phyloP scores from a whole-genome alignment of 148 eudicot genomes.

The Rhododendron molle region DNA sequence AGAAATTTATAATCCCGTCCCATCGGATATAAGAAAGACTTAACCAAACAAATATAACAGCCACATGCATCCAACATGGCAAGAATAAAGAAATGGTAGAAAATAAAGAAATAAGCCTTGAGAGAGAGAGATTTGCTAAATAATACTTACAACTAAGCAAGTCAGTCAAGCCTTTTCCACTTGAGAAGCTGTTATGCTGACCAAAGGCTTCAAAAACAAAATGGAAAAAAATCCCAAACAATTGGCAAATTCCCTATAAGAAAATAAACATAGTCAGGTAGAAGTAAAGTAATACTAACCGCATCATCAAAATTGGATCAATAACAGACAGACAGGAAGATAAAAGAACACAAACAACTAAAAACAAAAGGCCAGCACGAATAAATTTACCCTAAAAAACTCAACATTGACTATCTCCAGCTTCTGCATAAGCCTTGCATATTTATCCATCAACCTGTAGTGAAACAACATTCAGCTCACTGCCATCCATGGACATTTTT shows the following conservation, averaged over 20 bases:
- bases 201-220: slow-evolving; percentile 78
- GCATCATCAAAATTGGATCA: not conserved
- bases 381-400: slow-evolving; percentile 64
- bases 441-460: slow-evolving; percentile 89
- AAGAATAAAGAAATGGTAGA: not conserved
- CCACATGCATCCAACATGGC: slow-evolving; percentile 8
- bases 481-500: slow-evolving; percentile 5
- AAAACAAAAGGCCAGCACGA: not conserved
- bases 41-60: not conserved
- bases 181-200: slow-evolving; percentile 46
- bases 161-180: slow-evolving; percentile 53
- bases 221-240: slow-evolving; percentile 87
- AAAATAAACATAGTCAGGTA: slow-evolving; percentile 11
- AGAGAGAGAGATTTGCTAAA: not conserved
- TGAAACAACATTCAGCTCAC: slow-evolving; percentile 22
- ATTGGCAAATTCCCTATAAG: slow-evolving; percentile 79
- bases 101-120: not conserved
- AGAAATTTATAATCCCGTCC: slow-evolving; percentile 1
- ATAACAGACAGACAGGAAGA: slow-evolving; percentile 8
- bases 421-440: slow-evolving; percentile 95
- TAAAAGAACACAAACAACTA: not conserved
- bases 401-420: slow-evolving; percentile 79
- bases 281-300: slow-evolving; percentile 2
- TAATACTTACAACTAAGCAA: slow-evolving; percentile 61
- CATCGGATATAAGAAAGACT: slow-evolving; percentile 1